These are phyloP conservation scores for Cyphellophora europaea DNA, from an alignment of 2,329 filamentous ascomycete genomes.

Conservation along the genomic window DNA sequence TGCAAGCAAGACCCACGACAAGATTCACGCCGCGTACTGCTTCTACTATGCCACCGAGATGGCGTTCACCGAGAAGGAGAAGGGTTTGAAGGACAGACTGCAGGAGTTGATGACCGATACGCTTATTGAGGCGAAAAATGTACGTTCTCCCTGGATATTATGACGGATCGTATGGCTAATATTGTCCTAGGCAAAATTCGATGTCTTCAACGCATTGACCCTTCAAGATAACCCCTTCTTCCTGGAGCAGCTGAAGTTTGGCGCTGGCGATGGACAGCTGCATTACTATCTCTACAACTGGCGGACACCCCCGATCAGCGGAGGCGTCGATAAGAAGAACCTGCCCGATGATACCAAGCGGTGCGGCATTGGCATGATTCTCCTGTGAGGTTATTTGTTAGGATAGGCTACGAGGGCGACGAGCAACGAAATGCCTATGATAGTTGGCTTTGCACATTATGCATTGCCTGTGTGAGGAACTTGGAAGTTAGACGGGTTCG, in stretches of 20 bases:
- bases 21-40: slow-evolving; percentile 83
- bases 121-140: slow-evolving; percentile 75
- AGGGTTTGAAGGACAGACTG: slow-evolving; percentile 65
- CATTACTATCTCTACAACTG: slow-evolving; percentile 99
- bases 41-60: slow-evolving; percentile 92
- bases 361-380: slow-evolving; percentile 84
- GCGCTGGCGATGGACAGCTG: slow-evolving; percentile 83
- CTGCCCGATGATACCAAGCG: slow-evolving; percentile 65
- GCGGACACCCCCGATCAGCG: slow-evolving; percentile 71
- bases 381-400: no score
- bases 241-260: slow-evolving; percentile 88
- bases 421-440: no score
- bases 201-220: slow-evolving; percentile 93
- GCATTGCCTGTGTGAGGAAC: no score
- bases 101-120: slow-evolving; percentile 76
- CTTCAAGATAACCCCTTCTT: slow-evolving; percentile 91
- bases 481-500: no score
- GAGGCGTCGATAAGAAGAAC: slow-evolving; percentile 75
- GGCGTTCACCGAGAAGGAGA: slow-evolving; percentile 50
- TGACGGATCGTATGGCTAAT: background rate
- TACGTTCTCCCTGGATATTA: slow-evolving; percentile 20
- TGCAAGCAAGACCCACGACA: slow-evolving; percentile 50
- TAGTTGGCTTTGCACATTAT: no score
- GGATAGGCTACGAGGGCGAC: no score
- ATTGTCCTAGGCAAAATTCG: slow-evolving; percentile 58